A percentile compares a stretch with the other conserved stretches of the same genome.
Evolutionary conservation across 352 stramenopile genomes (phyloP).

Genomic region (Phytophthora pseudosyringae): DNA sequence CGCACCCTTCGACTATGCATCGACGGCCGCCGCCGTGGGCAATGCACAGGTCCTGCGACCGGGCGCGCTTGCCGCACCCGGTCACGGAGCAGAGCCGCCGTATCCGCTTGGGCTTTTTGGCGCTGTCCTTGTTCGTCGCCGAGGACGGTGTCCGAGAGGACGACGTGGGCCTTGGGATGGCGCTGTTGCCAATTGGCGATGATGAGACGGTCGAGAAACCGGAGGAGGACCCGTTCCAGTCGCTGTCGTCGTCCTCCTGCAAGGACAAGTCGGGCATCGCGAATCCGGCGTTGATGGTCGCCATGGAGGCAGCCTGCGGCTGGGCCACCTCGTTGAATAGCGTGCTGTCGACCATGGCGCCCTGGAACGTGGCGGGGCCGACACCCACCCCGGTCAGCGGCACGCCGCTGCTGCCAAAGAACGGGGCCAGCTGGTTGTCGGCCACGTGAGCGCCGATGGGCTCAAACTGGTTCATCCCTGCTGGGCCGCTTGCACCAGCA

Average conservation of each 20-base stretch:
- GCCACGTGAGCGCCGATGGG: not conserved
- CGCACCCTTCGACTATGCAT: slow-evolving; percentile 76
- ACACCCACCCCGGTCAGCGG: slow-evolving; percentile 3
- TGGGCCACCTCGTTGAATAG: slow-evolving; percentile 33
- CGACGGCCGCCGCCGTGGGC: slow-evolving; percentile 77
- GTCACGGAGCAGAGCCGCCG: slow-evolving; percentile 60
- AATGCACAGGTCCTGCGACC: slow-evolving; percentile 85
- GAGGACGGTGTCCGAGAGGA: slow-evolving; percentile 1
- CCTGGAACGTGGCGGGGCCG: slow-evolving; percentile 9
- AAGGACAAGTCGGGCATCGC: slow-evolving; percentile 16
- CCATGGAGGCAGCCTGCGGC: slow-evolving; percentile 13
- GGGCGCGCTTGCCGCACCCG: slow-evolving; percentile 84
- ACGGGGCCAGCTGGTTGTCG: slow-evolving; percentile 23
- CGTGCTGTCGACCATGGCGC: slow-evolving; percentile 9
- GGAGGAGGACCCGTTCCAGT: slow-evolving; percentile 39
- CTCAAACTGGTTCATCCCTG: slow-evolving; percentile 10
- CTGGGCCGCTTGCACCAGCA: not conserved
- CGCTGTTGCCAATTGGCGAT: slow-evolving; percentile 19
- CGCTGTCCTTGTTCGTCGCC: slow-evolving; percentile 6
- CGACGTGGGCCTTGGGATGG: not conserved
- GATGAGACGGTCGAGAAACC: slow-evolving; percentile 28
- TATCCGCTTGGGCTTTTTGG: slow-evolving; percentile 37
- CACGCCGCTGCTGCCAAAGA: slow-evolving; percentile 8
- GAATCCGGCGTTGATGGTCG: slow-evolving; percentile 26
- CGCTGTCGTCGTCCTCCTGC: slow-evolving; percentile 21